Evolutionary conservation across 2,329 filamentous ascomycete genomes (phyloP).

Genomic region (Calonectria pteridis): DNA sequence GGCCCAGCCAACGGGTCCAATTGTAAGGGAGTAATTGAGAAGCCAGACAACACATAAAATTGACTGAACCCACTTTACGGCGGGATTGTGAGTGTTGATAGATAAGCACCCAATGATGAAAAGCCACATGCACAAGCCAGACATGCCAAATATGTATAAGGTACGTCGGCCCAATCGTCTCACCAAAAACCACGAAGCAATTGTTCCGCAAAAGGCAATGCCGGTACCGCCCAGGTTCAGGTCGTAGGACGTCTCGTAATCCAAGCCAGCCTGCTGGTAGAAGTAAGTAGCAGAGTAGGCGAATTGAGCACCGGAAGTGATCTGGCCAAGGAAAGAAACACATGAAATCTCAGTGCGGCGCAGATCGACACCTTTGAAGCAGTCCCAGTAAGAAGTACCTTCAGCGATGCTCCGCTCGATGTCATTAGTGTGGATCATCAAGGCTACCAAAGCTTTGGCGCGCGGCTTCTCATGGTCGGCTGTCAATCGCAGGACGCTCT

Average conservation of each 20-base stretch:
- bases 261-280: conserved; percentile 10
- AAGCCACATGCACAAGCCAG: conserved; percentile 49
- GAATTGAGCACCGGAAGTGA: conserved; percentile 3
- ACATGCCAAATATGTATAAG: conserved; percentile 53
- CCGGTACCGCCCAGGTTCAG: conserved; percentile 22
- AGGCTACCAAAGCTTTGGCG: conserved; percentile 44
- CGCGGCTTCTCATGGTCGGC: conserved; percentile 35
- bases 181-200: conserved; percentile 53
- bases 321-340: background rate
- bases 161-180: conserved; percentile 52
- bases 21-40: conserved; percentile 27
- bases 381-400: conserved; percentile 7
- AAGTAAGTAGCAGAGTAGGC: conserved; percentile 1
- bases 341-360: conserved; percentile 19
- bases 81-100: background rate
- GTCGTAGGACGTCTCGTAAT: background rate
- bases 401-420: background rate
- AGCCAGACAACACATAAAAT: conserved; percentile 2
- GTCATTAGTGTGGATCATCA: conserved; percentile 55
- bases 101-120: conserved; percentile 49
- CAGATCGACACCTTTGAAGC: conserved; percentile 3
- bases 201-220: conserved; percentile 45
- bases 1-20: conserved; percentile 49
- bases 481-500: conserved; percentile 36
- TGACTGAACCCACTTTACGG: conserved; percentile 8